phyloP scores from a whole-genome alignment of 2,329 filamentous ascomycete genomes.

The Ascochyta lentis region DNA sequence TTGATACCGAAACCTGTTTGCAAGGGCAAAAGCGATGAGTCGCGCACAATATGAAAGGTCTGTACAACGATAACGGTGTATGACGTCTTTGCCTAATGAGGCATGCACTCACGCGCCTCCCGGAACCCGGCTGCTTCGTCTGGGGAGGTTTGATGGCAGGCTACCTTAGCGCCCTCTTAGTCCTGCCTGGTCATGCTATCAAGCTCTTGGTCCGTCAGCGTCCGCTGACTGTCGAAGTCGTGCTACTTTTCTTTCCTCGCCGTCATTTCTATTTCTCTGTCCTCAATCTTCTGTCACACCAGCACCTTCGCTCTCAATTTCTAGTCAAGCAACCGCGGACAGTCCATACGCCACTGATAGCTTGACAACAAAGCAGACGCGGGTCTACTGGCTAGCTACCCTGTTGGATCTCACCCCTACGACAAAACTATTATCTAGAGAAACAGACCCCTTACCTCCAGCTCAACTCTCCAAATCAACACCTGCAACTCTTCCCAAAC shows the following conservation, averaged over 20 bases:
- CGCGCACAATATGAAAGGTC: background rate
- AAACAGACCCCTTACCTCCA: background rate
- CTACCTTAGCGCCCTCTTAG: background rate
- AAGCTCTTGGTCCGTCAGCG: constrained; percentile 11
- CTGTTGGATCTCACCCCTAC: background rate
- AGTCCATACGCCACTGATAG: constrained; percentile 2
- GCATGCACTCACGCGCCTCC: constrained; percentile 10
- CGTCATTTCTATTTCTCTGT: background rate
- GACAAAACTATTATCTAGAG: too few relatives aligned
- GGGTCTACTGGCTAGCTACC: constrained; percentile 1
- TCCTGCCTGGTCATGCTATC: constrained; percentile 2
- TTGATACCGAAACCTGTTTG: constrained; percentile 1
- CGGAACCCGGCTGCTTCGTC: constrained; percentile 15
- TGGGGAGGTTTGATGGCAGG: background rate
- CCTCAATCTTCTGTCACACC: background rate
- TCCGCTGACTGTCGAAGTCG: constrained; percentile 9
- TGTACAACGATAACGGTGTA: background rate
- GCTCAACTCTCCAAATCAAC: background rate
- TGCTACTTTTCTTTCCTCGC: background rate
- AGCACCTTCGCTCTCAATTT: background rate
- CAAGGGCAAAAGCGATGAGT: background rate
- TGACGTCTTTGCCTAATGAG: background rate
- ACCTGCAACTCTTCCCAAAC: background rate
- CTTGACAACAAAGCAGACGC: constrained; percentile 1
- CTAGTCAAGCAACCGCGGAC: background rate